Conservation (phyloP, 306 rosid genomes). For the Nissolia schottii region DNA sequence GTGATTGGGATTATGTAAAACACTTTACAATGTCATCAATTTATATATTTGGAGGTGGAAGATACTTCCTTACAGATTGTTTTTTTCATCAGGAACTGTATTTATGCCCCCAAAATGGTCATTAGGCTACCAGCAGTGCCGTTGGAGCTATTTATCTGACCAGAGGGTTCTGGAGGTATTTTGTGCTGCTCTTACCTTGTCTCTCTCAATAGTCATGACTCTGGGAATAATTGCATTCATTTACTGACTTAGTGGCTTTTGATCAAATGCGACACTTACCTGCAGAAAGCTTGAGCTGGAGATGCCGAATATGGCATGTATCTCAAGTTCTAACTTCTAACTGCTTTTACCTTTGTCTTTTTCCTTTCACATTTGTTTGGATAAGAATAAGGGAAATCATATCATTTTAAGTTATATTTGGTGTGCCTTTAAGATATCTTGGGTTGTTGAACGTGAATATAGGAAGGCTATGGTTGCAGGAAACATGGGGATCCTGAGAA, state of each 20-base stretch:
- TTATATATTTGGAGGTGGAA: neutral
- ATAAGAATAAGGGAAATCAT: neutral
- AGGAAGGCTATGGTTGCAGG: neutral
- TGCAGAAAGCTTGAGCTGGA: neutral
- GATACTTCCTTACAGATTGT: constrained; percentile 13
- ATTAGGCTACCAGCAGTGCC: constrained; percentile 92
- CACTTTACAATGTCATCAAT: neutral
- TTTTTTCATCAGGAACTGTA: constrained; percentile 50
- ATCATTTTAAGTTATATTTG: neutral
- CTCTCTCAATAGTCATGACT: constrained; percentile 2
- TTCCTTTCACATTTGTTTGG: neutral
- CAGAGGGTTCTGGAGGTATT: constrained; percentile 73
- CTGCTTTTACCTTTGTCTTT: neutral
- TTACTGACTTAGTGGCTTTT: neutral
- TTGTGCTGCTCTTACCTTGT: constrained; percentile 1
- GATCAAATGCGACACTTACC: neutral
- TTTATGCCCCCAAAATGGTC: constrained; percentile 98
- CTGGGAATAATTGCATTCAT: constrained; percentile 7
- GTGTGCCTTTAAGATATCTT: neutral
- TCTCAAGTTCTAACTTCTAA: neutral
- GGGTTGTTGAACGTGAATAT: neutral
- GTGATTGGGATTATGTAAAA: constrained; percentile 5
- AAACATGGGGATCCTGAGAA: neutral
- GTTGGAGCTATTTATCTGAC: constrained; percentile 76
- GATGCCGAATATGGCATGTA: constrained; percentile 18